Base-by-base conservation (phyloP, 208 protist species). In the Acanthamoeba healyi region DNA sequence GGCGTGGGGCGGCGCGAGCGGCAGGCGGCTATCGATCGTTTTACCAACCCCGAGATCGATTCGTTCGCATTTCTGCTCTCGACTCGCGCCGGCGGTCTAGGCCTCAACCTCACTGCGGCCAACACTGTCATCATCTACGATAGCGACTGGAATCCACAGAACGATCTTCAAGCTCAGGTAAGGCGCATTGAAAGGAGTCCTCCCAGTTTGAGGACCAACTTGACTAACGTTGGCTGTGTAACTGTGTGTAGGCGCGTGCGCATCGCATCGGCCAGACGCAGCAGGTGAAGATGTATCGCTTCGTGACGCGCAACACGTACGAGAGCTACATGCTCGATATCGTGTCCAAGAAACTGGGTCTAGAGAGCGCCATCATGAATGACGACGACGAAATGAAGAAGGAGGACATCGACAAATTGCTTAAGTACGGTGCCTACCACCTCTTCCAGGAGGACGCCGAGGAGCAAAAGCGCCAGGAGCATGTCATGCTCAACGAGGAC, bases 101-200 rank as follows among this genome's bases (percentile, higher is more conserved):
- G 97, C 44, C 97, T 98, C 84, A 98, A 98, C 94, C 81, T 98
- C 24, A 97, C 95, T 0, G 95, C 97, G 0, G 97, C 97, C 9
- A 97, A 98, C 74, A 98, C 97, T 24, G 97, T 98, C 36, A 97
- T 98, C 56, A 97, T 98, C 38, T 97, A 97, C 72, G 98, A 98
- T 81, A 94, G 86, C n/a, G 97, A 98, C 82, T 98, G 96, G 96
- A 97, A 97, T 86, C 97, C 97, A 24, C 96, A 97, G 56, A 97
- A 96, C 79, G 96, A 97, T 87, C 87, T 94, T n/a, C 65, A 58
- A 58, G 51, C 51, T n/a, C 51, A 58, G 51, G 95, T 96, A 22
- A 46, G 98, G 3, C 77, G n/a, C n/a, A n/a, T n/a, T n/a, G n/a
- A n/a, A n/a, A n/a, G n/a, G n/a, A n/a, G n/a, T n/a, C n/a, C n/a